Evolutionary conservation across 345 rosid genomes (phyloP).

Genomic region (Punica granatum): DNA sequence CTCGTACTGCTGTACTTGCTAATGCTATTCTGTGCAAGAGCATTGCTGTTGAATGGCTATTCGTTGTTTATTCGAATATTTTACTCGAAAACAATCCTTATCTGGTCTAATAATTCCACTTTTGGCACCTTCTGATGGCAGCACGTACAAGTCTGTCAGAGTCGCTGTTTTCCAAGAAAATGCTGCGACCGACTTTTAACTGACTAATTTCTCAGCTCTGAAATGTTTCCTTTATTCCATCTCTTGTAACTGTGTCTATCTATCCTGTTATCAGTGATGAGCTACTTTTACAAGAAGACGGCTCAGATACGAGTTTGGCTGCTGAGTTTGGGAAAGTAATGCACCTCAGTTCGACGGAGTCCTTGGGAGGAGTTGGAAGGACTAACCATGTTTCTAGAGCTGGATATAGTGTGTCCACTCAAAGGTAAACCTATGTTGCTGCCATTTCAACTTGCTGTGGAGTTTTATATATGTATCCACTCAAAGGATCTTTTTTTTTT

Average conservation of each 20-base stretch:
- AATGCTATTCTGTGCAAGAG: background rate
- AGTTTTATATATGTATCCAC: too few species aligned
- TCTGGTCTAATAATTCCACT: background rate
- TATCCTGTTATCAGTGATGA: constrained; percentile 53
- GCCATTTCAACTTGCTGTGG: background rate
- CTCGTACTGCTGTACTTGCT: constrained; percentile 1
- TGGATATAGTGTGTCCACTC: constrained; percentile 37
- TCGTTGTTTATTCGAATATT: background rate
- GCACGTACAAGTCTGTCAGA: background rate
- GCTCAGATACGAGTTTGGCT: constrained; percentile 46
- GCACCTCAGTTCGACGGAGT: constrained; percentile 63
- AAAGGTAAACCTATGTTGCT: constrained; percentile 38
- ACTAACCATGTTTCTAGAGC: constrained; percentile 33
- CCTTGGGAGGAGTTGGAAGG: constrained; percentile 43
- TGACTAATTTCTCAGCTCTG: too few species aligned
- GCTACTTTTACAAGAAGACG: constrained; percentile 81
- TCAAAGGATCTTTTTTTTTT: too few species aligned
- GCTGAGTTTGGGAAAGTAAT: constrained; percentile 58
- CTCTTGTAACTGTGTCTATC: background rate
- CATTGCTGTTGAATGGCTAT: background rate
- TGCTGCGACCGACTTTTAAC: too few species aligned
- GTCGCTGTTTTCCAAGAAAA: background rate
- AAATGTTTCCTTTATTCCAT: too few species aligned
- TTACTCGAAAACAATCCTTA: background rate
- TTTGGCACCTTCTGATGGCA: background rate